These are phyloP conservation scores for Starmera stellimalicola DNA, from an alignment of 1,139 yeast genomes.

Conservation along the genomic window DNA sequence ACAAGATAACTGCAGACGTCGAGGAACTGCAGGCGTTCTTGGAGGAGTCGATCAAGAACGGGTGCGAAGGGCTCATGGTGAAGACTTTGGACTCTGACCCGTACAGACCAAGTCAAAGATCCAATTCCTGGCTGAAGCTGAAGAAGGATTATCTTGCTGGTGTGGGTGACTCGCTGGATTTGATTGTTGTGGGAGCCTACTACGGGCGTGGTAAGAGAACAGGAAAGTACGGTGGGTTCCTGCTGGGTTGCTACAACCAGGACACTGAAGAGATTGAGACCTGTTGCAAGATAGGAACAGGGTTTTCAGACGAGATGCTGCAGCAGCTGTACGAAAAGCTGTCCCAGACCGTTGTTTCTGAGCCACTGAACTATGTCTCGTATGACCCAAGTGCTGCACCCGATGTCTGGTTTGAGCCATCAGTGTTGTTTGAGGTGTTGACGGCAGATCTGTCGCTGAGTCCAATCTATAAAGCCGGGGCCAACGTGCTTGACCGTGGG, in stretches of 20 bases:
- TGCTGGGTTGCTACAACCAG: slow-evolving; percentile 80
- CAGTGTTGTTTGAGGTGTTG: slow-evolving; percentile 76
- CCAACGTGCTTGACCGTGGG: slow-evolving; percentile 71
- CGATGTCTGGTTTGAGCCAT: slow-evolving; percentile 96
- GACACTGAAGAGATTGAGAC: slow-evolving; percentile 92
- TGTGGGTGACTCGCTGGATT: slow-evolving; percentile 89
- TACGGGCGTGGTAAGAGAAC: slow-evolving; percentile 93
- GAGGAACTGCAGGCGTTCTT: slow-evolving; percentile 79
- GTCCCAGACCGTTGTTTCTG: slow-evolving; percentile 55
- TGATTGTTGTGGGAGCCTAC: slow-evolving; percentile 92
- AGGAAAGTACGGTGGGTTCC: slow-evolving; percentile 88
- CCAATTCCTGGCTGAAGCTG: slow-evolving; percentile 90
- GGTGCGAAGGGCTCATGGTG: slow-evolving; percentile 96
- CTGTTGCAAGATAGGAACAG: slow-evolving; percentile 95
- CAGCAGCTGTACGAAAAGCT: slow-evolving; percentile 48
- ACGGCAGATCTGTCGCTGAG: slow-evolving; percentile 92
- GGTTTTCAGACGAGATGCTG: slow-evolving; percentile 82
- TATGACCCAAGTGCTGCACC: slow-evolving; percentile 72
- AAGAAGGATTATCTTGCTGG: slow-evolving; percentile 92
- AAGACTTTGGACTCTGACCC: slow-evolving; percentile 78
- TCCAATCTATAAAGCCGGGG: slow-evolving; percentile 89
- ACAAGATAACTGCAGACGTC: slow-evolving; percentile 59
- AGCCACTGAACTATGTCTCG: slow-evolving; percentile 63
- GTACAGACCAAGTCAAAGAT: slow-evolving; percentile 92
- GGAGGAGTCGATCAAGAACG: slow-evolving; percentile 80